Conservation (phyloP, 2,329 filamentous ascomycete genomes). For the Diaporthe sp. region DNA sequence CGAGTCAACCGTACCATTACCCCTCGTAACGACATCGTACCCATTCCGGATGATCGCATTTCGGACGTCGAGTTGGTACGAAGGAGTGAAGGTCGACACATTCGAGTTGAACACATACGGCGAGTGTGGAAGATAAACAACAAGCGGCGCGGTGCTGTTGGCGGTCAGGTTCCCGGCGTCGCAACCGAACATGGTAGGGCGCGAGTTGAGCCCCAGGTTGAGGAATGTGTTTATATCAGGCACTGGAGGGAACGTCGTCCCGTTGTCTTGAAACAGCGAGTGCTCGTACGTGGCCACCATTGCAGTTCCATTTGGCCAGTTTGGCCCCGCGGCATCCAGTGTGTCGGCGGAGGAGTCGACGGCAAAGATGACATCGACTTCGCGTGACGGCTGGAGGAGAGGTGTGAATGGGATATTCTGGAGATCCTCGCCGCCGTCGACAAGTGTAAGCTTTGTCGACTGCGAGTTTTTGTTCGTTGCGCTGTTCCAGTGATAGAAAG, state of each 20-base stretch:
- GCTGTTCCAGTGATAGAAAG: conserved; percentile 64
- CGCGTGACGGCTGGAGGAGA: conserved; percentile 58
- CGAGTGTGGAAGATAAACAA: conserved; percentile 82
- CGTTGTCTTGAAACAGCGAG: conserved; percentile 54
- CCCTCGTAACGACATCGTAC: conserved; percentile 84
- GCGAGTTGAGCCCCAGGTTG: conserved; percentile 66
- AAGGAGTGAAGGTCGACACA: conserved; percentile 78
- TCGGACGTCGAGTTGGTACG: conserved; percentile 73
- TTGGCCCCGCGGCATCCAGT: conserved; percentile 48
- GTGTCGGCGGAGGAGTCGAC: conserved; percentile 74
- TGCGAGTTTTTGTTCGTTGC: conserved; percentile 49
- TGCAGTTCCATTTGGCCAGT: conserved; percentile 71
- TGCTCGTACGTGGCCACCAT: conserved; percentile 68
- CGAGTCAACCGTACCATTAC: conserved; percentile 78
- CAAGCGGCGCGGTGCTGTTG: conserved; percentile 40
- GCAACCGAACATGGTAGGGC: conserved; percentile 73
- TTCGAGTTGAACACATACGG: conserved; percentile 84
- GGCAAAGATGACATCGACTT: conserved; percentile 72
- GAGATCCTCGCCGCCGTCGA: conserved; percentile 59
- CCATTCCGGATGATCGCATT: conserved; percentile 88
- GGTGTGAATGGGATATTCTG: conserved; percentile 65
- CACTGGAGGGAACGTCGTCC: conserved; percentile 67
- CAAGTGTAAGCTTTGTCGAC: conserved; percentile 54
- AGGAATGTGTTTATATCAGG: conserved; percentile 66
- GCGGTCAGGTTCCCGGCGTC: conserved; percentile 48